phyloP scores from a whole-genome alignment of 83 land plant species.

The Picea abies region DNA sequence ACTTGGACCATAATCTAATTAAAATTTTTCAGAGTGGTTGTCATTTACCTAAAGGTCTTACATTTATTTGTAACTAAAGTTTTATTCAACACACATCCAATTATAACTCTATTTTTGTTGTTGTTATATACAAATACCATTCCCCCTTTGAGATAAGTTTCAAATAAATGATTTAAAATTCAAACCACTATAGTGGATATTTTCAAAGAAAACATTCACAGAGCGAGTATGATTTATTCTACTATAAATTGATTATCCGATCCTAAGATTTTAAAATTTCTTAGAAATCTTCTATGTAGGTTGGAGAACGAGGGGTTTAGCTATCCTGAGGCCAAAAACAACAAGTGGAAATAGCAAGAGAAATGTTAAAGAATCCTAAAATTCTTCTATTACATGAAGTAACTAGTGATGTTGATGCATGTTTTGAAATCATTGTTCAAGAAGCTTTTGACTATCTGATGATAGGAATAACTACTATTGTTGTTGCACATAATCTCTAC shows the following conservation, averaged over 20 bases:
- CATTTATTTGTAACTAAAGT: not conserved
- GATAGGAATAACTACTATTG: constrained; percentile 92
- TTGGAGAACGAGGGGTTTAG: constrained; percentile 95
- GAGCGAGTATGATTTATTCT: not conserved
- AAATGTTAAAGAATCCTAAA: constrained; percentile 90
- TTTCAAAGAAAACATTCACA: not conserved
- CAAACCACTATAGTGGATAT: not conserved
- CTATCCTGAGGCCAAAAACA: constrained; percentile 98
- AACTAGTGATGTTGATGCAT: constrained; percentile 97
- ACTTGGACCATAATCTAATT: not conserved
- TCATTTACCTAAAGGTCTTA: not conserved
- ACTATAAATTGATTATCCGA: not conserved
- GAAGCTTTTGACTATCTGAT: constrained; percentile 92
- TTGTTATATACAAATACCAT: not conserved
- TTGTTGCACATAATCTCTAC: constrained; percentile 93
- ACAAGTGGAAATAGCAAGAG: constrained; percentile 95
- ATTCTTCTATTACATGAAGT: constrained; percentile 38
- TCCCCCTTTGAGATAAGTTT: not conserved
- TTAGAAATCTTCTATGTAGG: constrained; percentile 38
- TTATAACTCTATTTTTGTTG: not conserved
- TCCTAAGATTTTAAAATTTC: not conserved
- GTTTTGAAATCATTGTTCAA: constrained; percentile 88
- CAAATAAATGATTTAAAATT: not conserved
- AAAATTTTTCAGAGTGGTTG: not conserved
- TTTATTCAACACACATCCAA: not conserved